Base-by-base conservation (phyloP, 2,329 filamentous ascomycete genomes). In the Clonostachys chloroleuca region DNA sequence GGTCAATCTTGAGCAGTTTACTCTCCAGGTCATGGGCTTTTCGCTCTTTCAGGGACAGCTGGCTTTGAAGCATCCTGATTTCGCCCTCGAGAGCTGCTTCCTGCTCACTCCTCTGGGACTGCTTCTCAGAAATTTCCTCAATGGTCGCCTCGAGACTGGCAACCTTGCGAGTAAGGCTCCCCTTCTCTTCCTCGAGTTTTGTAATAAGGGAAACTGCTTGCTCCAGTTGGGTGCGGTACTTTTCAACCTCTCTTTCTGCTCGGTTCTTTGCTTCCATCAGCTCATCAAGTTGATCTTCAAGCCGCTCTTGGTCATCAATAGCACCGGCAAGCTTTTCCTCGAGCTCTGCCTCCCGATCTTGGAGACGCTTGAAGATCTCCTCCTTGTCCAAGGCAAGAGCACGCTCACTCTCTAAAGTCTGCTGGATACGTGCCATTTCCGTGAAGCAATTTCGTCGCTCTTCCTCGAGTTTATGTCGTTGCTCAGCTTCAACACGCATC, bases 311-410 rank as follows among this genome's bases (percentile, higher is more conserved):
- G 57, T 99, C 95, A 18, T 95, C 88, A 50, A 97, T 83, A 33
- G 92, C 92, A 37, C 89, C 92, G 36, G 90, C 81, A 30, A 99
- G 79, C 69, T 97, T 96, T 59, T 99, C 95, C 45, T 86, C 89
- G 5, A 99, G 78, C 62, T 99, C 92, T 12, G 84, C 79, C 67
- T 99, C 94, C n/a, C 94, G 87, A 46, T 86, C 73, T 61, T 96
- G 94, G 18, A 99, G 75, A n/a, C 95, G 83, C 62, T 92, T 95
- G 75, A 97, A 99, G 50, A 99, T 99, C 59, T 99, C 94, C 62
- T 99, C 95, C 64, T 99, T 99, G 67, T 99, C 94, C 6, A 99
- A 73, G 1, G 94, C 94, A 40, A 99, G 76, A n/a, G 92, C 89
- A 44, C 94, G 84, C 67, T 99, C 95, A 54, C 92, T 96, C 65